phyloP scores from a whole-genome alignment of 2,329 filamentous ascomycete genomes.

The Cryphonectria carpinicola region DNA sequence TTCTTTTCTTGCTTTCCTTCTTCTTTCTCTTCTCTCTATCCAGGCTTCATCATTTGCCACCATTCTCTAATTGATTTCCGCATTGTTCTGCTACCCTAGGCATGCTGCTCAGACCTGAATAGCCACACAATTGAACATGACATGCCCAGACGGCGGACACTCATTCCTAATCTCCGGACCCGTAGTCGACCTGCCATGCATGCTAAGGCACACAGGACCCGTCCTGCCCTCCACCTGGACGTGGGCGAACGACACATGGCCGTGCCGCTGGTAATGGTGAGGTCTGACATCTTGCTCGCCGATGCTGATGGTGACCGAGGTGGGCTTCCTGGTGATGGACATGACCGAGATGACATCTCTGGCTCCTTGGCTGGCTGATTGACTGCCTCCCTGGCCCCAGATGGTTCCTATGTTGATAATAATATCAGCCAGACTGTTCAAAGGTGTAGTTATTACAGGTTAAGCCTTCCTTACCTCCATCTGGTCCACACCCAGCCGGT shows the following conservation, averaged over 20 bases:
- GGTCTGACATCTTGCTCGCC: slow-evolving; percentile 41
- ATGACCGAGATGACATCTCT: slow-evolving; percentile 51
- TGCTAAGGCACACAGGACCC: slow-evolving; percentile 44
- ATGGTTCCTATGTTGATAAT: slow-evolving; percentile 36
- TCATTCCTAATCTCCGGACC: slow-evolving; percentile 43
- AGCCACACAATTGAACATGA: slow-evolving; percentile 42
- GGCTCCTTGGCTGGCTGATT: slow-evolving; percentile 41
- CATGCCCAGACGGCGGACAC: slow-evolving; percentile 35
- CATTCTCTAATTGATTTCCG: too few relatives aligned
- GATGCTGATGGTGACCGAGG: slow-evolving; percentile 43
- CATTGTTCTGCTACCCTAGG: neutral
- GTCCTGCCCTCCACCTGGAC: slow-evolving; percentile 43
- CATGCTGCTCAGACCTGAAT: slow-evolving; percentile 36
- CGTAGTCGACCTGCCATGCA: slow-evolving; percentile 42
- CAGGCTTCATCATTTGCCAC: too few relatives aligned
- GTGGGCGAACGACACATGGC: slow-evolving; percentile 42
- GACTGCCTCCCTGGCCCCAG: slow-evolving; percentile 43
- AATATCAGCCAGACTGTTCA: slow-evolving; percentile 5
- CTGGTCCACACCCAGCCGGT: slow-evolving; percentile 37
- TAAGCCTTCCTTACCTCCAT: slow-evolving; percentile 42
- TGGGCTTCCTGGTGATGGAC: slow-evolving; percentile 38
- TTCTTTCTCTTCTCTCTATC: too few relatives aligned
- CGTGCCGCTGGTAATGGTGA: slow-evolving; percentile 33
- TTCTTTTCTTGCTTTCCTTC: too few relatives aligned
- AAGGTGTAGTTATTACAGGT: neutral